These are phyloP conservation scores for Iberis pinnata DNA, from an alignment of 345 rosid genomes.

Conservation along the genomic window DNA sequence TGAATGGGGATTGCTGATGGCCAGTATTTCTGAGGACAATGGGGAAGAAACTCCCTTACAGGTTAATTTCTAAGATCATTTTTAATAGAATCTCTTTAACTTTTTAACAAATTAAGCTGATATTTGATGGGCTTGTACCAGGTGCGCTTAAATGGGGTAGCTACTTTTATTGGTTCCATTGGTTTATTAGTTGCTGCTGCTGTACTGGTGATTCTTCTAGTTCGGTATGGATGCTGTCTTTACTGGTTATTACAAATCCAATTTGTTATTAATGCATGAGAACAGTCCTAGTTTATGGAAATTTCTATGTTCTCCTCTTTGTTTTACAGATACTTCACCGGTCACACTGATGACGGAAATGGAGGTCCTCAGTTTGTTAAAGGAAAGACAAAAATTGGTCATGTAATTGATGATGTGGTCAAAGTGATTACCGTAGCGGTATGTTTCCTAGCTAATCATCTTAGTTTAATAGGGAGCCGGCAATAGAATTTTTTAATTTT, in stretches of 20 bases:
- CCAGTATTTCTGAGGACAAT: constrained; percentile 91
- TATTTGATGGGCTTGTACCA: constrained; percentile 22
- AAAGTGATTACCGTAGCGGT: constrained; percentile 85
- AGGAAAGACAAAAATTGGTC: constrained; percentile 55
- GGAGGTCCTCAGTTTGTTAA: constrained; percentile 48
- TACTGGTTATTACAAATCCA: neutral
- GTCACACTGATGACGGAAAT: constrained; percentile 42
- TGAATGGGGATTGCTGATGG: constrained; percentile 98
- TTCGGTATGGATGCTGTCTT: constrained; percentile 42
- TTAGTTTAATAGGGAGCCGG: neutral
- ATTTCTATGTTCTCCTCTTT: neutral
- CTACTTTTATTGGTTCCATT: constrained; percentile 87
- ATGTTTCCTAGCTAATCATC: constrained; percentile 30
- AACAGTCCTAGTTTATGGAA: neutral
- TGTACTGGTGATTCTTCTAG: constrained; percentile 73
- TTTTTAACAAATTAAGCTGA: constrained; percentile 9
- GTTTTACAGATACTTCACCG: constrained; percentile 60
- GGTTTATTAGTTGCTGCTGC: constrained; percentile 69
- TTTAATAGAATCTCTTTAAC: neutral
- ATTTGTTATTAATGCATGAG: neutral
- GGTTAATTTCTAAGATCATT: constrained; percentile 36
- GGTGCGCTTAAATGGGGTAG: constrained; percentile 98
- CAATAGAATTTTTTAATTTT: too few species aligned
- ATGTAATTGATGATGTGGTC: constrained; percentile 62
- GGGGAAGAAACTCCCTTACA: constrained; percentile 99